A percentile compares a stretch with the other conserved stretches of the same genome.
Conservation (phyloP, 768 basidiomycete genomes). For the Chalciporus piperatus region DNA sequence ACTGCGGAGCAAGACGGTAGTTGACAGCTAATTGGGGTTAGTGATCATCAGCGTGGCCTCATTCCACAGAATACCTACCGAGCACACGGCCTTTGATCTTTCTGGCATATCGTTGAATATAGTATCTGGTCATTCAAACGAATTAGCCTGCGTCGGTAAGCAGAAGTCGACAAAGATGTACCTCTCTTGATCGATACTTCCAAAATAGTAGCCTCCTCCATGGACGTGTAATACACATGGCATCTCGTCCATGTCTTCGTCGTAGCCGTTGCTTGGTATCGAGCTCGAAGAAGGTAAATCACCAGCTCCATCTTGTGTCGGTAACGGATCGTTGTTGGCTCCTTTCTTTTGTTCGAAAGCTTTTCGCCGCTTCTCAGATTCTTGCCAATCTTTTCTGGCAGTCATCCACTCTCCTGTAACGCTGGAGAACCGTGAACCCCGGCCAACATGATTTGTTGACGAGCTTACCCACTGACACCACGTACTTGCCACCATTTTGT, state of each 20-base stretch:
- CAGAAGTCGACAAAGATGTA: conserved; percentile 19
- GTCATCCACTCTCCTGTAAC: conserved; percentile 88
- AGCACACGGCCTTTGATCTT: conserved; percentile 93
- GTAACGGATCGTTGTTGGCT: not conserved
- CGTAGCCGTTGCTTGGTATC: conserved; percentile 41
- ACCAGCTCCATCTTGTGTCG: conserved; percentile 14
- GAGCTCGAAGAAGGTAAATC: conserved; percentile 19
- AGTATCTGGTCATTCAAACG: conserved; percentile 45
- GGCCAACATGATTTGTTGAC: conserved; percentile 5
- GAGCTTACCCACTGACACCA: conserved; percentile 67
- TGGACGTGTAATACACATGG: conserved; percentile 81
- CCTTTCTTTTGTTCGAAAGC: conserved; percentile 38
- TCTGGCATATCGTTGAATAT: conserved; percentile 80
- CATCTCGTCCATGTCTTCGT: conserved; percentile 78
- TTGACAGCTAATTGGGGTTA: conserved; percentile 55
- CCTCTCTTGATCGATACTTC: conserved; percentile 77
- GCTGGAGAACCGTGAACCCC: conserved; percentile 36
- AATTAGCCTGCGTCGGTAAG: conserved; percentile 7
- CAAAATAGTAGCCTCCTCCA: conserved; percentile 86
- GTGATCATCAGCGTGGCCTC: not conserved
- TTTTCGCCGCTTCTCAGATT: conserved; percentile 58
- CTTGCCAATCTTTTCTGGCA: conserved; percentile 78
- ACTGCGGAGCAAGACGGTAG: conserved; percentile 91
- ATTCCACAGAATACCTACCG: conserved; percentile 38
- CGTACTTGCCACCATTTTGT: conserved; percentile 98